A percentile compares a stretch with the other conserved stretches of the same genome.
phyloP scores from a whole-genome alignment of 75 land plant genomes.

The Pinus albicaulis region DNA sequence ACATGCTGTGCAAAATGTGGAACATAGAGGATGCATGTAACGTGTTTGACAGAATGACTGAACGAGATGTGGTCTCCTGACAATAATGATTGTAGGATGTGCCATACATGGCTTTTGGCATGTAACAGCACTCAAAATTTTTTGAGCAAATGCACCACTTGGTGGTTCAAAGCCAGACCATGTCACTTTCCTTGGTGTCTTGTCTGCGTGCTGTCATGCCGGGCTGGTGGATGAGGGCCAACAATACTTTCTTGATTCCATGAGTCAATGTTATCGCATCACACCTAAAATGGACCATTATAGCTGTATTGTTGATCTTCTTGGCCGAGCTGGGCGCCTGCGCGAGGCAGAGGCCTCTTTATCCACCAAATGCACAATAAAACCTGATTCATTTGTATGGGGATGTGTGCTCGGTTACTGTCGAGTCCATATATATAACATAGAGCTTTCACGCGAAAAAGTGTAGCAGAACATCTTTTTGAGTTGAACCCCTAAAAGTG shows the following conservation, averaged over 20 bases:
- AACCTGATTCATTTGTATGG: constrained; percentile 16
- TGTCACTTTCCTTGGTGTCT: constrained; percentile 18
- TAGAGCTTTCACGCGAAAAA: background rate
- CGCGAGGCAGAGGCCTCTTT: constrained; percentile 18
- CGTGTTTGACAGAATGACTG: constrained; percentile 14
- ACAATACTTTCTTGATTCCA: background rate
- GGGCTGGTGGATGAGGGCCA: constrained; percentile 15
- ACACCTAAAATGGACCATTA: constrained; percentile 23
- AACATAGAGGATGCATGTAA: constrained; percentile 7
- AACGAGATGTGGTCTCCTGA: constrained; percentile 20
- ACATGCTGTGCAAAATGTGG: constrained; percentile 30
- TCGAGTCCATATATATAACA: constrained; percentile 1
- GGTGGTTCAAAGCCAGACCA: constrained; percentile 9
- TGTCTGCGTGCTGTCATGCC: constrained; percentile 14
- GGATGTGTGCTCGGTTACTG: constrained; percentile 12
- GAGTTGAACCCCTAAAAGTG: background rate
- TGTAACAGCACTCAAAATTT: constrained; percentile 7
- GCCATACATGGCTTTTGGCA: constrained; percentile 18
- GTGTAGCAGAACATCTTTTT: constrained; percentile 1
- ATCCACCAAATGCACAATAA: constrained; percentile 19
- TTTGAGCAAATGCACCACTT: constrained; percentile 13
- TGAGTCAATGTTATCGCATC: constrained; percentile 13
- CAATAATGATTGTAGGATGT: constrained; percentile 15
- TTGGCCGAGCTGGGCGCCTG: constrained; percentile 20
- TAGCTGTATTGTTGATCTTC: constrained; percentile 27